Base-by-base conservation (phyloP, 164 flowering plant genomes). In the Liriodendron chinense region DNA sequence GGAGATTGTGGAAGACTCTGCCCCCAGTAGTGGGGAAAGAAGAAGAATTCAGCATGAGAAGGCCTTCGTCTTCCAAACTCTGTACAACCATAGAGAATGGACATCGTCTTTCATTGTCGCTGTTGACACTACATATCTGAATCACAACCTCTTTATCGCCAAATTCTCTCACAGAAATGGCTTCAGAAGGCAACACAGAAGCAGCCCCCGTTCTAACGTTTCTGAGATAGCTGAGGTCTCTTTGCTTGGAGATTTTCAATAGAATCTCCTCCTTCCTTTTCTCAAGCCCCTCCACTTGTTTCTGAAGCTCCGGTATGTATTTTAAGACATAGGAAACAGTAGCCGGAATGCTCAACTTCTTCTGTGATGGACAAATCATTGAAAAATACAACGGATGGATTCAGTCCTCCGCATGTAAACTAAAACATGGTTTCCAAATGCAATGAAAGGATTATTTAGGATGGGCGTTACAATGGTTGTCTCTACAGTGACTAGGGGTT, bases 261-360 rank as follows among this genome's bases (percentile, higher is more conserved):
- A 81, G 53, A 12, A 87, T 77, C 74, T 85, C 84, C 73, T 87
- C 84, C 61, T 87, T 89, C 78, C 76, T 83, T 53, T 78, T 50
- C 12, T 48, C 18, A 47, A 89, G 81, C 47, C 71, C 79, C 72
- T 85, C 87, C 34, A 89, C 86, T 81, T 89, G 84, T 43, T 82
- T 78, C 66, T 89, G 89, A 70, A 88, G 80, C 79, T 88, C 90
- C 0, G 93, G 91, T 62, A 91, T 87, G 85, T 89, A 91, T 56
- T 87, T 87, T 28, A 87, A 65, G 23, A 80, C 88, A 0, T 78
- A 78, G 1, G 92, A 79, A 16, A 91, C 79, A 7, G 91, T 91
- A 2, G 79, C 72, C 5, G 96, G 92, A 74, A 88, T 85, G 77
- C 92, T 91, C 72, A 84, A 62, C 72, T 88, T 89, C 65, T 83